Base-by-base conservation (phyloP, 768 basidiomycete species). In the Sporobolomyces roseus region DNA sequence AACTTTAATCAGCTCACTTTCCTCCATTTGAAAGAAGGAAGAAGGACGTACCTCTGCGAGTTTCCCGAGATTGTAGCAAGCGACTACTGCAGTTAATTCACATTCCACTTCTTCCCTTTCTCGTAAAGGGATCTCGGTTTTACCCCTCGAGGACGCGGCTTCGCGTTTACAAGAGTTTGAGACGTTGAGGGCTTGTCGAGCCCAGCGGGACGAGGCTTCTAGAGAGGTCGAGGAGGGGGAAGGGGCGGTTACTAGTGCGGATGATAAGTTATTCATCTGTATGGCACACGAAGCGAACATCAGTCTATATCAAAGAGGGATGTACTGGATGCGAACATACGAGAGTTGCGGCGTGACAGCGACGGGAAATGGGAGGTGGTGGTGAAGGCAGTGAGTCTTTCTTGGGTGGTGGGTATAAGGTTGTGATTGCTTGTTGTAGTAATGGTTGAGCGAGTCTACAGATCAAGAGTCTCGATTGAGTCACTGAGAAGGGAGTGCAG, bases 241-340 rank as follows among this genome's bases (percentile, higher is more conserved):
- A 23, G 68, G 48, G 8, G 62, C 61, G 8, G 68, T 32, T 36
- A 73, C 68, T 52, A 70, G 60, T 4, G 68, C 45, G 19, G 72
- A 73, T 5, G 72, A 69, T 27, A 73, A 61, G 68, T 73, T 73
- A 62, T 73, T 73, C 72, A 73, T 73, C 71, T 68, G 38, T 41
- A 9, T 9, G 38, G 41, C 1, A 67, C 70, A 33, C 10, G 10
- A 17, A 41, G 38, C 9, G 38, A 17, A 41, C 9, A 17, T 9
- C 9, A 41, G 38, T 41, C 17, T 9, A 41, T 9, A 41, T 41
- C 38, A 9, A 9, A 72, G 63, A 3, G 64, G 23, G n/a, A 55
- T 30, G 12, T 9, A 32, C 45, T 14, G 23, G 38, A 41, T 41
- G 45, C 35, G 5, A 10, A 25, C 70, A 36, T 1, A 72, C 71